A percentile compares a stretch with the other conserved stretches of the same genome.
Conservation (phyloP, 768 basidiomycete genomes). For the Psilocybe subaeruginosa region DNA sequence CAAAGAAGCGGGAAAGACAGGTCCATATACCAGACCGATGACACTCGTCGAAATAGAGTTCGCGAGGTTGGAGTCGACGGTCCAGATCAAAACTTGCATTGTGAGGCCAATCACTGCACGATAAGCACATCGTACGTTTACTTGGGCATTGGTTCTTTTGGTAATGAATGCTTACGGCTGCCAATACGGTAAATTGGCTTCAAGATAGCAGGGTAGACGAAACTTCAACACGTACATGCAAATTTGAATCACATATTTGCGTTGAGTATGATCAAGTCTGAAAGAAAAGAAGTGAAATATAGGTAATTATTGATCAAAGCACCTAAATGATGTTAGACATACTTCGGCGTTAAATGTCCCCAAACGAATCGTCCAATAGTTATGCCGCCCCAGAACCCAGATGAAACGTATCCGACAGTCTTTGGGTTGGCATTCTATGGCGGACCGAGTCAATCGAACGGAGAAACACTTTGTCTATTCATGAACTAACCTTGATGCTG, state of each 20-base stretch:
- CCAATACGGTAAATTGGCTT: neutral
- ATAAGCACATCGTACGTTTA: neutral
- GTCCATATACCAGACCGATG: conserved; percentile 52
- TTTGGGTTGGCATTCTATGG: conserved; percentile 47
- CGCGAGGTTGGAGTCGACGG: conserved; percentile 46
- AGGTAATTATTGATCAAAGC: neutral
- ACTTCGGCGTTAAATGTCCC: conserved; percentile 51
- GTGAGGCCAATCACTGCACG: conserved; percentile 38
- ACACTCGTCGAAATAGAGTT: conserved; percentile 51
- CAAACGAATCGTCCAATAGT: conserved; percentile 50
- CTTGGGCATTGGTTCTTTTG: neutral
- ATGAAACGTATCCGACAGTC: conserved; percentile 58
- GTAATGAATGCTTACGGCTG: conserved; percentile 5
- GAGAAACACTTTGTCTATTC: neutral
- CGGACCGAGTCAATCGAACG: neutral
- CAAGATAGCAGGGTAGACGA: neutral
- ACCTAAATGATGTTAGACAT: conserved; percentile 2
- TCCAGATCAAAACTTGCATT: conserved; percentile 57
- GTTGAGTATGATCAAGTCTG: conserved; percentile 45
- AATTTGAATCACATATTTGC: conserved; percentile 16
- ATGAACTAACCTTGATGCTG: conserved; percentile 39
- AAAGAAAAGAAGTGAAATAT: neutral
- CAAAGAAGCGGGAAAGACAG: conserved; percentile 52
- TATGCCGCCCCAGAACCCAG: conserved; percentile 63
- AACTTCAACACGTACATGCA: conserved; percentile 40